Conservation (phyloP, 2,329 filamentous ascomycete species). For the Cryphonectria radicalis region DNA sequence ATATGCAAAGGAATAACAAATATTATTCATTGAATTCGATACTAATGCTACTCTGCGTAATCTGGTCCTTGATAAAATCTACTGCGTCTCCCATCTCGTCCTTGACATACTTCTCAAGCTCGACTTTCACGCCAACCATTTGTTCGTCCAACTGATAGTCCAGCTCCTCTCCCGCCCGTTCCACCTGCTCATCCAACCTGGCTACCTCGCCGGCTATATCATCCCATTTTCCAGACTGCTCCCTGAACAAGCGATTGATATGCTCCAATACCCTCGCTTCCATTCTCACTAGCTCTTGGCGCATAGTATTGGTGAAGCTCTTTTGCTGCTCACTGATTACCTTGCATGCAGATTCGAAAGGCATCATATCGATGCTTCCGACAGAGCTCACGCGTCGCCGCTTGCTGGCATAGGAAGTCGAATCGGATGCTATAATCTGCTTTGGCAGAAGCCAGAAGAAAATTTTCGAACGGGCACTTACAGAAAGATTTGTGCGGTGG, state of each 20-base stretch:
- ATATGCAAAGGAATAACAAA: background rate
- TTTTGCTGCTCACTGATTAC: background rate
- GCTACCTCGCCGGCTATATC: background rate
- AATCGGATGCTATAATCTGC: background rate
- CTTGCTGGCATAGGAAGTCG: background rate
- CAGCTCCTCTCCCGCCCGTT: background rate
- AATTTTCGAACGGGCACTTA: background rate
- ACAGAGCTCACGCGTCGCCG: background rate
- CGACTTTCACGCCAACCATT: background rate
- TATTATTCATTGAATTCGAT: background rate
- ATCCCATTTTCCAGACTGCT: too few species aligned
- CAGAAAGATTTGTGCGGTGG: background rate
- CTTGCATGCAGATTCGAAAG: too few species aligned
- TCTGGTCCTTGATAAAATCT: background rate
- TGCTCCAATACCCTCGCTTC: background rate
- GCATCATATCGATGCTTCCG: background rate
- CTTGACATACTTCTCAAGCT: background rate
- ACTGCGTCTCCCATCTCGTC: background rate
- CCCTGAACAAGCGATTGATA: too few species aligned
- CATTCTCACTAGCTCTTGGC: background rate
- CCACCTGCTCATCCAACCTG: background rate
- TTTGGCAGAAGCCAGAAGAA: background rate
- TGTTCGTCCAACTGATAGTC: background rate
- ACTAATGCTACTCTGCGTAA: background rate
- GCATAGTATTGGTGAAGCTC: background rate